phyloP scores from a whole-genome alignment of 176 grass and related monocot species.

The Oropetium thomaeum region DNA sequence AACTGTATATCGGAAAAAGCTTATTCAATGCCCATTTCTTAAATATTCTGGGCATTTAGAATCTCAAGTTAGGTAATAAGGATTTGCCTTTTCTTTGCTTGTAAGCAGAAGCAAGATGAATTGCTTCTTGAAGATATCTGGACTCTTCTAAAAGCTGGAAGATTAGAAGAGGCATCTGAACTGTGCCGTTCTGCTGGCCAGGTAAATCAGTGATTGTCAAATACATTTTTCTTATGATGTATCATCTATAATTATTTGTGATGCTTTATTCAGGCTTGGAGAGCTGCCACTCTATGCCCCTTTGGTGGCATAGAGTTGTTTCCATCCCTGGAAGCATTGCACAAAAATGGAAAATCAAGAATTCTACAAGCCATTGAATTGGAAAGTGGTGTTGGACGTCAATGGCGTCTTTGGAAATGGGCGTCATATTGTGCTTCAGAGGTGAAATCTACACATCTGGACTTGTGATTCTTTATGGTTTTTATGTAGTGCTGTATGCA shows the following conservation, averaged over 20 bases:
- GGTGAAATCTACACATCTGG: slow-evolving; percentile 37
- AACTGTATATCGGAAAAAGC: neutral
- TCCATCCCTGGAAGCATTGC: slow-evolving; percentile 77
- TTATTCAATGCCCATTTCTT: neutral
- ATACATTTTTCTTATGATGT: slow-evolving; percentile 6
- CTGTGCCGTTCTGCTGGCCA: slow-evolving; percentile 96
- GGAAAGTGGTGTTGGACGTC: slow-evolving; percentile 80
- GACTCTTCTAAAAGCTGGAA: slow-evolving; percentile 92
- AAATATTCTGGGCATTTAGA: slow-evolving; percentile 6
- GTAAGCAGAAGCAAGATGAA: slow-evolving; percentile 92
- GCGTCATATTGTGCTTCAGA: slow-evolving; percentile 96
- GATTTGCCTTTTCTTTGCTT: slow-evolving; percentile 18
- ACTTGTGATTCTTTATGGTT: slow-evolving; percentile 1
- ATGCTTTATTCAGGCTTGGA: slow-evolving; percentile 70
- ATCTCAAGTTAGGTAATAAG: neutral
- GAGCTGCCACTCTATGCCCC: slow-evolving; percentile 82
- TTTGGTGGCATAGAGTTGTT: slow-evolving; percentile 86
- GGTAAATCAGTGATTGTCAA: slow-evolving; percentile 38
- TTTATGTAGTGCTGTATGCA: neutral
- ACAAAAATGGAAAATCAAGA: slow-evolving; percentile 77
- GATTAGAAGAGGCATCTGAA: slow-evolving; percentile 89
- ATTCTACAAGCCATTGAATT: slow-evolving; percentile 87
- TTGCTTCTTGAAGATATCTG: slow-evolving; percentile 90
- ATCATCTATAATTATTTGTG: neutral
- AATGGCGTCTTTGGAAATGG: slow-evolving; percentile 98